Base-by-base conservation (phyloP, 2,329 filamentous ascomycete species). In the Diaporthe australafricana region DNA sequence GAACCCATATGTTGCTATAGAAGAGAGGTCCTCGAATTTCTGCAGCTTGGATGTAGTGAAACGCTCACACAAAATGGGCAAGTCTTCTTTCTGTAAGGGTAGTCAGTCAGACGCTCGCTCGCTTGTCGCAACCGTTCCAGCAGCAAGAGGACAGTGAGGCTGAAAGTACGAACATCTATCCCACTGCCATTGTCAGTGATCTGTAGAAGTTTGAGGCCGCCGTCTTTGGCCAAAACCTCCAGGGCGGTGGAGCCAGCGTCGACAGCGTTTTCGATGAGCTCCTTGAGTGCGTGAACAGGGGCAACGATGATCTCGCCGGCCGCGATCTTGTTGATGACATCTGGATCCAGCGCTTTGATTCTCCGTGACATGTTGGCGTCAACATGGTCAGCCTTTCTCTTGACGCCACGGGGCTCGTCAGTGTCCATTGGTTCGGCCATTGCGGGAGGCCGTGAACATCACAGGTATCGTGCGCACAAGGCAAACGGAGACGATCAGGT, bases 271-370 rank as follows among this genome's bases (percentile, higher is more conserved):
- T 99, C 96, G 16, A 99, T 95, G 63, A 99, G 86, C 81, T 99
- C 96, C 82, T 99, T 99, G 71, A 99, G 83, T 3, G 97, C 96
- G 81, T 99, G 94, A 35, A 98, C 95, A 0, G 96, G 97, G 2
- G 96, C 96, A 62, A 99, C 95, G 73, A 99, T 99, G 77, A 99
- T 99, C 82, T 99, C 96, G 25, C 96, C 96, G 0, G 96, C 96
- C 0, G 96, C 96, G 76, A 99, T 99, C 82, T 98, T 99, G 86
- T 98, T 99, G 75, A 99, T 93, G 27, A 99, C 96, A 84, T 96
- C 93, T 74, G 93, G 91, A 78, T 97, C 94, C 32, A 99, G 88
- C 17, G 96, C 93, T 91, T 97, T 73, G 72, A 73, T 73, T n/a
- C 72, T 65, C 16, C 57, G 69, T 25, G 22, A 56, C 35, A 66